A percentile compares a stretch with the other conserved stretches of the same genome.
Conservation (phyloP, 768 basidiomycete species). For the Russula olivacea region DNA sequence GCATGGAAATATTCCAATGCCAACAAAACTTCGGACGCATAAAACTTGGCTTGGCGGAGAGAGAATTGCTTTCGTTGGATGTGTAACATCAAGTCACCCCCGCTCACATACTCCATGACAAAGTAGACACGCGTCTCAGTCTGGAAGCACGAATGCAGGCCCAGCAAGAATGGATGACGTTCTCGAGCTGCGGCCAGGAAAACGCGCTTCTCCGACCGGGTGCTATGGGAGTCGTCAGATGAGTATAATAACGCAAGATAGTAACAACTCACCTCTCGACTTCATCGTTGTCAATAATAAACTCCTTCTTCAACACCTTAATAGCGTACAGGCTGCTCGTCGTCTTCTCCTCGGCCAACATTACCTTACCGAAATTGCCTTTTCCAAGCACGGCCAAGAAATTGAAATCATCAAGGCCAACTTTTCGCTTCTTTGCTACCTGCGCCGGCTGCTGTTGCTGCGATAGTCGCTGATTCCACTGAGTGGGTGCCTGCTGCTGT, state of each 20-base stretch:
- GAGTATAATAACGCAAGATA: background rate
- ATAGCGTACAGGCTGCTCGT: slow-evolving; percentile 89
- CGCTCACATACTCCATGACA: slow-evolving; percentile 99
- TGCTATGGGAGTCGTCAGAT: slow-evolving; percentile 44
- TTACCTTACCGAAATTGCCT: slow-evolving; percentile 99
- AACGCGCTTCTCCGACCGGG: slow-evolving; percentile 97
- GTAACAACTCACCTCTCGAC: slow-evolving; percentile 76
- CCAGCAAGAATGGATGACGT: slow-evolving; percentile 95
- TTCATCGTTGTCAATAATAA: slow-evolving; percentile 99
- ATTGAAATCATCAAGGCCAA: slow-evolving; percentile 97
- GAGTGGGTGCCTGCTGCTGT: slow-evolving; percentile 31
- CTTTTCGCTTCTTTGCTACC: slow-evolving; percentile 59
- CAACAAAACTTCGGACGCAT: slow-evolving; percentile 92
- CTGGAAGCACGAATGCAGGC: slow-evolving; percentile 98
- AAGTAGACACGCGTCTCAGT: slow-evolving; percentile 99
- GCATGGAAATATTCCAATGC: slow-evolving; percentile 97
- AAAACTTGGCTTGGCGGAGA: slow-evolving; percentile 96
- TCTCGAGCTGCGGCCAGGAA: slow-evolving; percentile 96
- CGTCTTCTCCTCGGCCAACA: slow-evolving; percentile 98
- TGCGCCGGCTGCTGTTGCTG: slow-evolving; percentile 34
- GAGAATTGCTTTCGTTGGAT: slow-evolving; percentile 99
- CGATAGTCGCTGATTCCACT: slow-evolving; percentile 30
- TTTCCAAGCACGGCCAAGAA: slow-evolving; percentile 98
- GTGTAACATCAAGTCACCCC: slow-evolving; percentile 98
- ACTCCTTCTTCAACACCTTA: slow-evolving; percentile 99